Evolutionary conservation across 2,329 filamentous ascomycete genomes (phyloP), one percentile per base, ranked within the genome.

Genomic region (Plenodomus tracheiphilus): DNA sequence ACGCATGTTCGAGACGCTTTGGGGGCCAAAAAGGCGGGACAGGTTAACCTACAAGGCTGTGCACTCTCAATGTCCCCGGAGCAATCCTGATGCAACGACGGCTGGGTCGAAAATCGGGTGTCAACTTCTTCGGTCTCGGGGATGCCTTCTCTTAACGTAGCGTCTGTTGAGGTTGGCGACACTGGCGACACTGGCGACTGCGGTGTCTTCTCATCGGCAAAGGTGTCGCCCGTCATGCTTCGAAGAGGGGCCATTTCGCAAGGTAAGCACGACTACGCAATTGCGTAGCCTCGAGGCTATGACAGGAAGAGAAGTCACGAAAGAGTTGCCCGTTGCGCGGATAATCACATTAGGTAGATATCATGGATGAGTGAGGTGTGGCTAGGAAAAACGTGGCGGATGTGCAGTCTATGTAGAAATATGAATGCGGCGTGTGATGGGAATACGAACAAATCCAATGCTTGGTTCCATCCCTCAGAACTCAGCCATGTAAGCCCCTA

Each of bases 1-100:
- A n/a, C n/a, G n/a, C n/a, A n/a, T 37, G 35, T 7, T 37, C 35
- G 18, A 16, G 35, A 37, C 35, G 22, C 21, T 40, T 59, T 57
- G 50, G 56, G 61, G 59, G 51, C 47, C 45, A 35, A 49, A 53
- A 39, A 13, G 40, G 35, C 43, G 40, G 21, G 13, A 19, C 19
- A 30, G 45, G 46, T 51, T 40, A 16, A 68, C 65, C 21, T 65
- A 71, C 68, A 55, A 59, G 66, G 66, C 65, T 69, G 65, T 65
- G 66, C 60, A 63, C 49, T 49, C 19, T 54, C 51, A 30, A 52
- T 51, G 32, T 48, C 56, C 28, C 53, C 41, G 42, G 57, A 54
- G 15, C 56, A 54, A n/a, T 41, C 22, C 7, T 53, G 51, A 20
- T 28, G 44, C 32, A 43, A 17, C 4, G 51, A 64, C 8, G 53